Evolutionary conservation across 2,329 filamentous ascomycete genomes (phyloP), one percentile per base, ranked within the genome.

Genomic region (Didymella segeticola): DNA sequence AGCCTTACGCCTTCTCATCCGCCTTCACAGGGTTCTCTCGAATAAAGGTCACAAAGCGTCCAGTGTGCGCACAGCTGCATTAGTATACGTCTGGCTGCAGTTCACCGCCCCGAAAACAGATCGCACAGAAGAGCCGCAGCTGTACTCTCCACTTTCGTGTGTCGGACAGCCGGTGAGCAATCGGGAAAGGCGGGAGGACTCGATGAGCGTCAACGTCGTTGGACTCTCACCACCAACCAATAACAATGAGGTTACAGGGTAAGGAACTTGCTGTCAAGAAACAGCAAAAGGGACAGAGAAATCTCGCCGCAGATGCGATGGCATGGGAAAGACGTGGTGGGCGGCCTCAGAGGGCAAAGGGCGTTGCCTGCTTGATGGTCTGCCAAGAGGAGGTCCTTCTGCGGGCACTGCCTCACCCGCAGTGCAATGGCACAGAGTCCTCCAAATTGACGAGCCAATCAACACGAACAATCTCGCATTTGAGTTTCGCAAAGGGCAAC

Each of bases 1-100:
- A 70, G 72, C 69, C 69, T 68, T 59, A 61, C 31, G 68, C 68
- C 69, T 72, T 59, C 60, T 56, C 31, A 48, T 57, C 51, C 31
- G 63, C 57, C 58, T 62, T 46, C 53, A 49, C 37, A 46, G 54
- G 53, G 47, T 43, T 49, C 42, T 39, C 56, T 39, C 19, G 41
- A 53, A 47, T 47, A 53, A 58, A 52, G 48, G 54, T 63, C 53
- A 53, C 56, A 58, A 58, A 59, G 41, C 26, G 59, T 59, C 51
- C 43, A 61, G 60, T 56, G 66, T 58, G 68, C 64, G 60, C 41
- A 59, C 56, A 57, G 57, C 61, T 63, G 67, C 68, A 72, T 70
- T 71, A 73, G 69, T 73, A 73, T 66, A 66, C 55, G 55, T 57
- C 42, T 58, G 50, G 37, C 47, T 38, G 57, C 61, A 54, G 57